Evolutionary conservation across 2,329 filamentous ascomycete genomes (phyloP).

Genomic region (Cryphonectria nitschkei): DNA sequence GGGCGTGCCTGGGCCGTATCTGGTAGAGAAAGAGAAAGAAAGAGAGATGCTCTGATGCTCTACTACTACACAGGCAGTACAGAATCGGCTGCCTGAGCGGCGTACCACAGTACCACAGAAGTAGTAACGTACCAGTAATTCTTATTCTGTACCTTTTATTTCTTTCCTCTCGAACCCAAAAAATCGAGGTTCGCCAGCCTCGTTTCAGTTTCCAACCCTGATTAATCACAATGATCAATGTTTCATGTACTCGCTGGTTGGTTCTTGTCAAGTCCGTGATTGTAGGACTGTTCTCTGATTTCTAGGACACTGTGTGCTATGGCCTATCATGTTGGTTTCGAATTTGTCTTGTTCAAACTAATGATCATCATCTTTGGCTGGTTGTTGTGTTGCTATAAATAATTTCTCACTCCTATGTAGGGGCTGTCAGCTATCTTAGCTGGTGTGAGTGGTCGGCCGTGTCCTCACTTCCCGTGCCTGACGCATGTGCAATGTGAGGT

Average conservation of each 20-base stretch:
- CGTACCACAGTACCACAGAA: neutral
- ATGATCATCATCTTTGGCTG: neutral
- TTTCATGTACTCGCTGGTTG: neutral
- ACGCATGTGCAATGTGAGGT: neutral
- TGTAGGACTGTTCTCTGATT: neutral
- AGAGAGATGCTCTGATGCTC: neutral
- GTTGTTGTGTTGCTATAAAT: conserved; percentile 1
- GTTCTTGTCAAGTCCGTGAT: neutral
- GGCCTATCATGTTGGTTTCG: neutral
- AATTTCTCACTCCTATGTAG: neutral
- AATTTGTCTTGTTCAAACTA: neutral
- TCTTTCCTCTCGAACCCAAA: neutral
- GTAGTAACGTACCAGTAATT: neutral
- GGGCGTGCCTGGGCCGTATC: neutral
- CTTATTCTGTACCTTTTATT: neutral
- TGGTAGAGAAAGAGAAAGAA: neutral
- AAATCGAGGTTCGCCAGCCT: neutral
- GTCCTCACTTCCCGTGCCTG: neutral
- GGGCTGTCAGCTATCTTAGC: neutral
- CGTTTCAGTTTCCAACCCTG: neutral
- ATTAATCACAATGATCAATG: neutral
- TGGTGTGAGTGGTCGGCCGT: neutral
- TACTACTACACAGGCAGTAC: neutral
- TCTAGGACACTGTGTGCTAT: neutral
- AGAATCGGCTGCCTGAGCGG: neutral